phyloP scores from a whole-genome alignment of 1,284 basidiomycete species.

The Acaromyces ingoldii region DNA sequence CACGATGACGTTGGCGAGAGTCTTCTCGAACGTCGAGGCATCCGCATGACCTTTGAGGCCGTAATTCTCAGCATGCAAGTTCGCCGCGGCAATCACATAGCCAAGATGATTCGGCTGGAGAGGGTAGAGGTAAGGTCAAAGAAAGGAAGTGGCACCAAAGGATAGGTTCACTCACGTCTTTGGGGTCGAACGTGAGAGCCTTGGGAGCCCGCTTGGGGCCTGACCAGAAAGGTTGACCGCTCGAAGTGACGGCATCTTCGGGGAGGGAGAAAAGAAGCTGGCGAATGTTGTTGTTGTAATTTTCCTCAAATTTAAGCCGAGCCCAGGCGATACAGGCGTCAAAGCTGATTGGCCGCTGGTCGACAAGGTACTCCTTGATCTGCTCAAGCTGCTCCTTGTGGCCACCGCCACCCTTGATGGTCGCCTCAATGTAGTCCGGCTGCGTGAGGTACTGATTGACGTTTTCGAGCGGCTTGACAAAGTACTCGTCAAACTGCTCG shows the following conservation, averaged over 20 bases:
- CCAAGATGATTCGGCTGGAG: slow-evolving; percentile 74
- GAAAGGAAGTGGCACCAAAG: not conserved
- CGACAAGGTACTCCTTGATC: slow-evolving; percentile 84
- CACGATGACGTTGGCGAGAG: slow-evolving; percentile 76
- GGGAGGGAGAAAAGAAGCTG: slow-evolving; percentile 92
- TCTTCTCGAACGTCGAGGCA: slow-evolving; percentile 71
- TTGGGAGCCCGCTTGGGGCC: slow-evolving; percentile 98
- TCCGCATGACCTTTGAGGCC: slow-evolving; percentile 87
- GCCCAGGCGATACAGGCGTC: slow-evolving; percentile 99
- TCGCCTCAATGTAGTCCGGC: slow-evolving; percentile 88
- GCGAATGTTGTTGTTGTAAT: slow-evolving; percentile 88
- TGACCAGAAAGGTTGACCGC: slow-evolving; percentile 70
- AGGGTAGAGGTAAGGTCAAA: not conserved
- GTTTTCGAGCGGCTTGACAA: slow-evolving; percentile 87
- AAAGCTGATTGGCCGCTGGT: slow-evolving; percentile 86
- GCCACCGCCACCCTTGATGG: slow-evolving; percentile 65
- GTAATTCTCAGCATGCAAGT: slow-evolving; percentile 97
- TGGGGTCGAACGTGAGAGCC: slow-evolving; percentile 76
- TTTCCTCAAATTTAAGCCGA: slow-evolving; percentile 87
- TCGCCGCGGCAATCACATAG: slow-evolving; percentile 89
- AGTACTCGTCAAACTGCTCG: slow-evolving; percentile 84
- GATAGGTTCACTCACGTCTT: slow-evolving; percentile 64
- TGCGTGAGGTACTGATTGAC: slow-evolving; percentile 96
- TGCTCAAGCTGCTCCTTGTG: slow-evolving; percentile 68
- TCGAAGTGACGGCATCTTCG: slow-evolving; percentile 80